Base-by-base conservation (phyloP, 495 filamentous ascomycete species). In the Hypoxylon perforatum region DNA sequence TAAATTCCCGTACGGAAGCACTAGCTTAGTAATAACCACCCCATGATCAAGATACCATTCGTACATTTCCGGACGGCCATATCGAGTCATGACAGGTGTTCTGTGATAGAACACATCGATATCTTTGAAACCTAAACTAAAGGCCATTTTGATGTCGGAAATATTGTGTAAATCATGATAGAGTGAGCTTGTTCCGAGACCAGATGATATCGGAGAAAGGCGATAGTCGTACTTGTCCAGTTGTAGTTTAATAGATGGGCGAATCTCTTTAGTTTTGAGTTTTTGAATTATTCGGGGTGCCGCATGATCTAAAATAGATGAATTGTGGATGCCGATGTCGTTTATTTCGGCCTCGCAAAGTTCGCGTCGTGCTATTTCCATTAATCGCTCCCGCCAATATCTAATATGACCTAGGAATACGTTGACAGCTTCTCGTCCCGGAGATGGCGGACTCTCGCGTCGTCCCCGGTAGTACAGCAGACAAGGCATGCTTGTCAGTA, bases 191-290 rank as follows among this genome's bases (percentile, higher is more conserved):
- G 25, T 3, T 7, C 7, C 25, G 25, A 15, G 18, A 17, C 41
- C 17, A 17, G 1, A 2, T 44, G 14, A 44, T 17, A 18, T 17
- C 41, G 41, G 25, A 7, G 25, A 28, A 28, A 28, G 25, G 7
- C 25, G 25, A 7, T 28, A 28, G 7, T 28, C 25, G 25, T 28
- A 3, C 7, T 3, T 22, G 8, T 46, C 10, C 15, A 57, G 22
- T 11, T 35, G 25, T 14, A 57, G 36, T 0, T 35, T 15, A 0
- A 9, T 35, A 15, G 14, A 46, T 14, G 53, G 41, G 39, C 30
- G 21, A n/a, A 57, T 35, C 7, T 41, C 41, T 42, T 14, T 57
- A 8, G 41, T n/a, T n/a, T 57, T 17, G 2, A 57, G 53, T 46
- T 33, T 47, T 4, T 15, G 39, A 19, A 57, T 57, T 14, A 35